phyloP scores from a whole-genome alignment of 768 basidiomycete species.

The Mycena floridula region DNA sequence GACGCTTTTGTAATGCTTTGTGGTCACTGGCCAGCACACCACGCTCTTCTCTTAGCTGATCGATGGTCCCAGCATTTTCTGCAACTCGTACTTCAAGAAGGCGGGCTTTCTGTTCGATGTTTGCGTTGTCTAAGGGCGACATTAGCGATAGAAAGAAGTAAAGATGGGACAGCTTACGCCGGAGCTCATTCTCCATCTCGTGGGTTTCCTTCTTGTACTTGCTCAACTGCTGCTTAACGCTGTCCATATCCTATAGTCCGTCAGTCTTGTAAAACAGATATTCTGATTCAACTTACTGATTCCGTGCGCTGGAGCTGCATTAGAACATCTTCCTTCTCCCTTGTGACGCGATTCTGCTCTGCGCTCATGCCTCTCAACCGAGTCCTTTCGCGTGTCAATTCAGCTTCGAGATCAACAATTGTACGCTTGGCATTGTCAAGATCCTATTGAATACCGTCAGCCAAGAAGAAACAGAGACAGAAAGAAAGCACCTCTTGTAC shows the following conservation, averaged over 20 bases:
- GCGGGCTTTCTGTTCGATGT: conserved; percentile 68
- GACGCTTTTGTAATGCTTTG: conserved; percentile 65
- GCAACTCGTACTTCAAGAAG: conserved; percentile 59
- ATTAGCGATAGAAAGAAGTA: neutral
- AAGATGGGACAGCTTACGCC: conserved; percentile 37
- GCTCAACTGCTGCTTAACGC: conserved; percentile 62
- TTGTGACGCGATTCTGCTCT: conserved; percentile 56
- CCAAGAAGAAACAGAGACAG: conserved; percentile 29
- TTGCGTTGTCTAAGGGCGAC: conserved; percentile 44
- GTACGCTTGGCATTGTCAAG: conserved; percentile 59
- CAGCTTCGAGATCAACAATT: conserved; percentile 64
- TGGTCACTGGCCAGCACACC: conserved; percentile 63
- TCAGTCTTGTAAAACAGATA: conserved; percentile 3
- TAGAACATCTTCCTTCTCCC: conserved; percentile 60
- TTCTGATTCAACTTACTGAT: conserved; percentile 36
- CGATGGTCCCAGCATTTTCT: conserved; percentile 66
- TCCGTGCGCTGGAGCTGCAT: conserved; percentile 66
- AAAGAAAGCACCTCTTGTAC: conserved; percentile 46
- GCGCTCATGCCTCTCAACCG: conserved; percentile 55
- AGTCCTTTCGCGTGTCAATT: conserved; percentile 65
- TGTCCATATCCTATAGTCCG: conserved; percentile 66
- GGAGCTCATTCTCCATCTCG: conserved; percentile 66
- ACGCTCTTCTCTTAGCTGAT: conserved; percentile 74
- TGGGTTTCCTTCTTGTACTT: conserved; percentile 69
- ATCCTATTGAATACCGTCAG: conserved; percentile 40